Base-by-base conservation (phyloP, 2,329 filamentous ascomycete genomes). In the Pyricularia sp. region DNA sequence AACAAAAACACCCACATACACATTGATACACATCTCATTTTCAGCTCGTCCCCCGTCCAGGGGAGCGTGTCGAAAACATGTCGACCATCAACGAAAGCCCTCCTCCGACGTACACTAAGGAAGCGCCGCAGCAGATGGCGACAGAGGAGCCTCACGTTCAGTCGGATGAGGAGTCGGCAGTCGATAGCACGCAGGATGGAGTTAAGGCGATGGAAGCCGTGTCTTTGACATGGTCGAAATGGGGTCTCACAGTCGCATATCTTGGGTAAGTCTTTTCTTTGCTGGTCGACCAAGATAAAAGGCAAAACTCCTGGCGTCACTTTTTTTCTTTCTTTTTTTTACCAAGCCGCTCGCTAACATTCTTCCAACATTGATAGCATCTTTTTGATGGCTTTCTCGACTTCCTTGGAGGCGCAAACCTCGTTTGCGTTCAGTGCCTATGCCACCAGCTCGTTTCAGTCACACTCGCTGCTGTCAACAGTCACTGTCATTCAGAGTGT, bases 381-480 rank as follows among this genome's bases (percentile, higher is more conserved):
- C 69, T 77, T 88, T 70, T 80, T 89, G 69, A 86, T 90, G 80
- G 86, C 88, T 25, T 89, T 87, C 73, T 84, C 85, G 66, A 90
- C 87, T 6, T 90, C 88, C n/a, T 81, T 91, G 23, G 88, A 90
- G 75, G 83, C 84, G 20, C 88, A 90, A 74, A 87, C 86, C 10
- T 88, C 88, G 1, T 83, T 82, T 68, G 84, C 86, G 10, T 78
- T 90, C 68, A 81, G 85, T 2, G 84, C 86, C 26, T 90, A 87
- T 78, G 88, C 88, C 3, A 89, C 88, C 3, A 89, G 86, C 73
- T 83, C 86, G 0, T 90, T 90, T 74, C 81, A 81, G 65, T 83
- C 84, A 68, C 88, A 90, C 75, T 89, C 88, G 2, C 79, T 90
- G 68, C 81, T 90, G 61, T 87, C 88, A 20, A 90, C 88, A 0